Base-by-base conservation (phyloP, 306 rosid species). In the Cicer pinnatifidum region DNA sequence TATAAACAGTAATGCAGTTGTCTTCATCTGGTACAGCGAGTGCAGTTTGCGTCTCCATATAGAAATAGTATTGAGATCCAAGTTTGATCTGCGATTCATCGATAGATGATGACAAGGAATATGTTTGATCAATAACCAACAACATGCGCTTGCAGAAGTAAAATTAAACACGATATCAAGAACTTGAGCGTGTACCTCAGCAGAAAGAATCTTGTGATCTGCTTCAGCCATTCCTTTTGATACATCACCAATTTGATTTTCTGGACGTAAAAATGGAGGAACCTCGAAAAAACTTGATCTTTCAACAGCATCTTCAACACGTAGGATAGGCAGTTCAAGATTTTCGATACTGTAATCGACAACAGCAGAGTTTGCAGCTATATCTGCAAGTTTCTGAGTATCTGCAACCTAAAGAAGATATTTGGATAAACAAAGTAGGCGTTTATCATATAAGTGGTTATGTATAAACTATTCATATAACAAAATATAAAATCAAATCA, bases 11-110 rank as follows among this genome's bases (percentile, higher is more conserved):
- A 67, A 93, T 87, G 88, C 97, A 88, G 67, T 88, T 86, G 81
- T 93, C 98, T 85, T 93, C 98, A 82, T 91, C 98, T 39, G 97
- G 98, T 69, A 93, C 67, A 10, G 97, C 97, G 75, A 93, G 97
- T 57, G 97, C 86, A 72, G 93, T 81, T 75, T 93, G 96, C 3
- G 97, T 87, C 87, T 90, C 97, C 96, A 93, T 83, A 61, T 93
- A 93, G 86, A 93, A 93, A 80, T 87, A 86, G 86, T 93, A 93
- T 75, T 93, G 98, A 13, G 98, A 93, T 10, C 79, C 87, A 73
- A 90, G 96, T 82, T 83, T 93, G 78, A 93, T 44, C 98, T 93
- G 89, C 56, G 73, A 69, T 60, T 58, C 33, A 58, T 59, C 28
- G 70, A 72, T 61, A 47, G 57, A 63, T 17, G 44, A 72, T 45